Evolutionary conservation across 495 filamentous ascomycete species (phyloP).

Genomic region (Talaromyces wortmannii): DNA sequence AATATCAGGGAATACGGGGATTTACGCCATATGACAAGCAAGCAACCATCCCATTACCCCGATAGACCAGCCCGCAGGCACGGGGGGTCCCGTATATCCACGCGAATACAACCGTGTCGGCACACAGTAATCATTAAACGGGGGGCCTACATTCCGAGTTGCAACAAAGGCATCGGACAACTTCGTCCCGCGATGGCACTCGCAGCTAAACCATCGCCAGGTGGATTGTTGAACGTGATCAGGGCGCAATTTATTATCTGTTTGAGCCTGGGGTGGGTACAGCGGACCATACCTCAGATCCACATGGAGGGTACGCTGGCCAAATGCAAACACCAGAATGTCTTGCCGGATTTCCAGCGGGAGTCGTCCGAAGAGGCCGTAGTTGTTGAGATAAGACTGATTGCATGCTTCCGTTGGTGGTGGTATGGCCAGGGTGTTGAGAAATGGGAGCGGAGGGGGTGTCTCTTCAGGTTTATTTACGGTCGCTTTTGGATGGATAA

Average conservation of each 20-base stretch:
- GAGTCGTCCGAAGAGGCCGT: neutral
- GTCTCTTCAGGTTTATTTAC: too few species aligned
- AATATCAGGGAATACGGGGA: neutral
- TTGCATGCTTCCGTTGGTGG: too few species aligned
- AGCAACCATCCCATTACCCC: neutral
- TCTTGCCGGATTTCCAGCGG: neutral
- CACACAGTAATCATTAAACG: neutral
- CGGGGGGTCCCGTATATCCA: neutral
- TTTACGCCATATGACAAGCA: neutral
- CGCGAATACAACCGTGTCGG: neutral
- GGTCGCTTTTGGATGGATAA: too few species aligned
- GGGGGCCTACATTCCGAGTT: neutral
- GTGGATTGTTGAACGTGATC: neutral
- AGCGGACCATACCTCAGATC: neutral
- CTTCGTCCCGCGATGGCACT: neutral
- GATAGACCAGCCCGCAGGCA: neutral
- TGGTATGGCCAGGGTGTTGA: too few species aligned
- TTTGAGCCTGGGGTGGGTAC: neutral
- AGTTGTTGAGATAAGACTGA: neutral
- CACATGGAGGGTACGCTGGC: neutral
- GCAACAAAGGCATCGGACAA: too few species aligned
- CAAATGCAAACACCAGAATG: neutral
- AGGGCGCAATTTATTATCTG: neutral
- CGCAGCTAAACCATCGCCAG: neutral
- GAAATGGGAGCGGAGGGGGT: too few species aligned